Conservation (phyloP, 495 filamentous ascomycete species). For the Rusavskia elegans region DNA sequence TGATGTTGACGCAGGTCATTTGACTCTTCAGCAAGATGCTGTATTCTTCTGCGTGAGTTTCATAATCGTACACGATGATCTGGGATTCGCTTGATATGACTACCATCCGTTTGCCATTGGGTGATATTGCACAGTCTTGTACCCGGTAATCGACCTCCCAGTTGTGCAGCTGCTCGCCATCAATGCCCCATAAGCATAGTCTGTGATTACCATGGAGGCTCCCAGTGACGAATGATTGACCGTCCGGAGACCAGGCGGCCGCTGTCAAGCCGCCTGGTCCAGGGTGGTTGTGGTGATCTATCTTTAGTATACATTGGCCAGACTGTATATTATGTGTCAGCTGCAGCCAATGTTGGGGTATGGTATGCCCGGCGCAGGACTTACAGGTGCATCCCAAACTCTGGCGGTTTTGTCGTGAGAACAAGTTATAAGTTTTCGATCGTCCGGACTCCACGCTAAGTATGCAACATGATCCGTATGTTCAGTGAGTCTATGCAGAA, state of each 20-base stretch:
- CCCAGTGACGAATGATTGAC: conserved; percentile 63
- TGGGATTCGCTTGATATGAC: conserved; percentile 54
- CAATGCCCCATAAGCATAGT: conserved; percentile 51
- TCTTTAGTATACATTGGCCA: conserved; percentile 43
- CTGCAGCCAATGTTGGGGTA: neutral
- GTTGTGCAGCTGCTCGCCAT: conserved; percentile 38
- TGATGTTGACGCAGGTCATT: conserved; percentile 66
- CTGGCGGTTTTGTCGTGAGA: conserved; percentile 56
- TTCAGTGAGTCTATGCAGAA: conserved; percentile 45
- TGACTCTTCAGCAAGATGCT: conserved; percentile 48
- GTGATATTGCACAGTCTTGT: conserved; percentile 69
- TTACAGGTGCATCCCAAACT: conserved; percentile 66
- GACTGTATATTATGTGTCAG: conserved; percentile 32
- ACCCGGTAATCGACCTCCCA: conserved; percentile 60
- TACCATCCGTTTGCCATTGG: conserved; percentile 61
- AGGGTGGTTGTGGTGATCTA: conserved; percentile 58
- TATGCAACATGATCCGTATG: conserved; percentile 56
- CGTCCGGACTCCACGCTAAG: conserved; percentile 83
- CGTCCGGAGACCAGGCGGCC: conserved; percentile 72
- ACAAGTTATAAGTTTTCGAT: conserved; percentile 69
- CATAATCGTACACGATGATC: conserved; percentile 71
- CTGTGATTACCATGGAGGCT: conserved; percentile 52
- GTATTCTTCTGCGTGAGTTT: conserved; percentile 55
- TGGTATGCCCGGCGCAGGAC: conserved; percentile 9
- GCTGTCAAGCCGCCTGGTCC: conserved; percentile 40